phyloP scores from a whole-genome alignment of 2,329 filamentous ascomycete species.

The Microascus cirrosus region DNA sequence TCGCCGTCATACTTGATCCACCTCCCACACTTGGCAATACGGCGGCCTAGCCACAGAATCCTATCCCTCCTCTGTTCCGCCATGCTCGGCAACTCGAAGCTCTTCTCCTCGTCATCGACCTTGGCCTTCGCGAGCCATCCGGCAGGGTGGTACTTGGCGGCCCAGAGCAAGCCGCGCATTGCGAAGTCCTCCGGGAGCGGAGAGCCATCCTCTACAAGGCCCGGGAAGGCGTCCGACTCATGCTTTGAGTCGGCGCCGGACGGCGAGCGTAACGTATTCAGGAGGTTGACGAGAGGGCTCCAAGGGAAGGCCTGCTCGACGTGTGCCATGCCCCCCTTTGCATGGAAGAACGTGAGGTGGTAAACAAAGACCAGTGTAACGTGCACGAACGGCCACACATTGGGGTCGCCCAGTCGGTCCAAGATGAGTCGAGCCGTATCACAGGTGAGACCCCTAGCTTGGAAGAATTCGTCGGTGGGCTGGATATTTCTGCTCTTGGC shows the following conservation, averaged over 20 bases:
- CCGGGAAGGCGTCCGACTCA: neutral
- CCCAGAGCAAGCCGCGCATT: conserved; percentile 52
- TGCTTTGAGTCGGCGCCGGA: neutral
- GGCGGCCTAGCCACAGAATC: conserved; percentile 45
- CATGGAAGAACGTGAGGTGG: conserved; percentile 24
- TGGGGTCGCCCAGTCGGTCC: conserved; percentile 31
- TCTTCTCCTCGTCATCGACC: conserved; percentile 57
- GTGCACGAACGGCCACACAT: conserved; percentile 52
- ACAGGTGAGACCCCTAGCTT: neutral
- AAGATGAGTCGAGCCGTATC: neutral
- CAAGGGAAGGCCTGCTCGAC: conserved; percentile 40
- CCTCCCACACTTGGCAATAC: conserved; percentile 22
- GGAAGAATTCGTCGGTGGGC: neutral
- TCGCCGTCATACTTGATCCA: conserved; percentile 33
- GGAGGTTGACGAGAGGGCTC: conserved; percentile 30
- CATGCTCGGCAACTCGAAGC: conserved; percentile 50
- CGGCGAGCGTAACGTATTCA: conserved; percentile 22
- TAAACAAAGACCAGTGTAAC: conserved; percentile 48
- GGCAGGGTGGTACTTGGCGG: conserved; percentile 43
- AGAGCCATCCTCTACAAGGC: conserved; percentile 12
- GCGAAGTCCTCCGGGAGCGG: conserved; percentile 61
- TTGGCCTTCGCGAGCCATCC: conserved; percentile 47
- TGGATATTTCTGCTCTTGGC: neutral
- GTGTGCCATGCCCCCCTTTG: conserved; percentile 27
- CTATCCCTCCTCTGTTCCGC: conserved; percentile 44